Conservation (phyloP, 768 basidiomycete genomes). For the Neoboletus magnificus region DNA sequence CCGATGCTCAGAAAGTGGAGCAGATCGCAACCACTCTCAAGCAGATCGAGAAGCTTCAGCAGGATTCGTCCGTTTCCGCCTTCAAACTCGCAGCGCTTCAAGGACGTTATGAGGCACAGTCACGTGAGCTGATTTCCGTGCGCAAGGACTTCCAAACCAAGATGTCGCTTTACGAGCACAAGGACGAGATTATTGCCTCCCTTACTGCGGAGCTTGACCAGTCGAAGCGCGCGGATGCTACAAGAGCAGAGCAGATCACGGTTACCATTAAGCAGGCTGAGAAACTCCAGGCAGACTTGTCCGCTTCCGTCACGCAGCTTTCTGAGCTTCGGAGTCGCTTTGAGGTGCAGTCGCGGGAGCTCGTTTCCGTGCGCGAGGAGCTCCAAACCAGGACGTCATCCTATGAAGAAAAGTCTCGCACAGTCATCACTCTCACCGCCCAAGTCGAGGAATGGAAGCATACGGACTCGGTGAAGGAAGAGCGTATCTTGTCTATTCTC, state of each 20-base stretch:
- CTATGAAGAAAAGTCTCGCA: not conserved
- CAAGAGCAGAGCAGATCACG: not conserved
- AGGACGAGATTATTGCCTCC: not conserved
- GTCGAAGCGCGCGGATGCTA: not conserved
- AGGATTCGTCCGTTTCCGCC: too few species aligned
- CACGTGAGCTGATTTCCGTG: not conserved
- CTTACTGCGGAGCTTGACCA: not conserved
- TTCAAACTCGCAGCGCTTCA: too few species aligned
- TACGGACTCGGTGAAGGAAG: not conserved
- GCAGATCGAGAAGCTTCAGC: too few species aligned
- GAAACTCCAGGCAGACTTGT: not conserved
- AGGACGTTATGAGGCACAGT: too few species aligned
- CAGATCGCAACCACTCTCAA: too few species aligned
- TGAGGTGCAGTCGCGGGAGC: not conserved
- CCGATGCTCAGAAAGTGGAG: too few species aligned
- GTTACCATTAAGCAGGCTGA: not conserved
- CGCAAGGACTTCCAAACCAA: not conserved
- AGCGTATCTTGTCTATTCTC: not conserved
- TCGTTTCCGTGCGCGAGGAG: not conserved
- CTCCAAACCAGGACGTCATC: not conserved
- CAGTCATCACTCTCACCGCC: not conserved
- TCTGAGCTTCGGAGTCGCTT: not conserved
- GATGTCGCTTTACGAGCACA: not conserved
- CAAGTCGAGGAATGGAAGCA: not conserved
- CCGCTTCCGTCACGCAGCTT: not conserved